Evolutionary conservation across 169 alveolate species (phyloP).

Genomic region (Plasmodium relictum): DNA sequence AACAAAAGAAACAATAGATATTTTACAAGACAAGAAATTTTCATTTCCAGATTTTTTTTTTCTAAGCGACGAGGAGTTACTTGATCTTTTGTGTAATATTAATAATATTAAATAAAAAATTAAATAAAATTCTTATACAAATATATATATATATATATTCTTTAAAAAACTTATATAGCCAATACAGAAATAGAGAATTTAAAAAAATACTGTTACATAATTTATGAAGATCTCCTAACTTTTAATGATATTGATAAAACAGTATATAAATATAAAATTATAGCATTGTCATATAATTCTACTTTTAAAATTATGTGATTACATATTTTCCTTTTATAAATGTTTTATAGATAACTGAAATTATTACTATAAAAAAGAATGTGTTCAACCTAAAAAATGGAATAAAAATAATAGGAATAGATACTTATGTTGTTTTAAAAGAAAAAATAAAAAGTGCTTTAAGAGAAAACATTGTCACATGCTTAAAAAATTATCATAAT

Average conservation of each 20-base stretch:
- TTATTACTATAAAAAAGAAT: constrained; percentile 60
- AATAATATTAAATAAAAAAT: not conserved
- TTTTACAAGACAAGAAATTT: constrained; percentile 67
- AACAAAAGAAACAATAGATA: constrained; percentile 34
- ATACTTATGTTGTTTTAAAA: constrained; percentile 62
- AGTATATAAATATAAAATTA: constrained; percentile 6
- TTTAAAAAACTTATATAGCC: constrained; percentile 19
- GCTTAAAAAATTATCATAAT: constrained; percentile 49
- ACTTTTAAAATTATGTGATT: not conserved
- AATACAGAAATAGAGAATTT: constrained; percentile 45
- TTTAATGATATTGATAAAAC: constrained; percentile 73
- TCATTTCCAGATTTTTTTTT: constrained; percentile 73
- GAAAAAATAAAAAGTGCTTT: constrained; percentile 61
- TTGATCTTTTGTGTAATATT: constrained; percentile 42
- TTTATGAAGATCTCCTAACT: constrained; percentile 65
- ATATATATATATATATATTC: constrained; percentile 4
- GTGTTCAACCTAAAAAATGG: constrained; percentile 55
- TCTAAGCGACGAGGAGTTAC: constrained; percentile 51
- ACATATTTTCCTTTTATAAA: not conserved
- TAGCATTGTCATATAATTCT: not conserved
- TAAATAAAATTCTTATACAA: not conserved
- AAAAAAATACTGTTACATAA: constrained; percentile 65
- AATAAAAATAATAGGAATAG: constrained; percentile 61
- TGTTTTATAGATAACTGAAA: constrained; percentile 41
- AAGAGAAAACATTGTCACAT: constrained; percentile 54